A percentile compares a stretch with the other conserved stretches of the same genome.
Conservation (phyloP, 1,284 basidiomycete species). For the Heterobasidion annosum region DNA sequence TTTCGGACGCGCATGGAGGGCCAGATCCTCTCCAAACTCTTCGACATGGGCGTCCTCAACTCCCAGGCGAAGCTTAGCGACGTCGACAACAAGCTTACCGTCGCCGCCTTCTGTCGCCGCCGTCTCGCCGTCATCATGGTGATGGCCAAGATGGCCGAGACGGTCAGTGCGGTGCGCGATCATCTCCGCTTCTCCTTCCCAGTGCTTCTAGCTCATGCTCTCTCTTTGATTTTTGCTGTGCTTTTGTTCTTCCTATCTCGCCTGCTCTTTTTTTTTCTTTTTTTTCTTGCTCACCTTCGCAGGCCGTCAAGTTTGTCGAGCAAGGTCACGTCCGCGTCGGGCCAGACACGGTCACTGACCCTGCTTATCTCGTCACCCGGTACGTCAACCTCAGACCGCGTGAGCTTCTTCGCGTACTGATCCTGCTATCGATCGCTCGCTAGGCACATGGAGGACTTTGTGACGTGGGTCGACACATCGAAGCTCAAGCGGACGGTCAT, state of each 20-base stretch:
- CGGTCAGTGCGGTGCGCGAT: constrained; percentile 80
- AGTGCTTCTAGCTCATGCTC: neutral
- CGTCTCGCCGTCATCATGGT: constrained; percentile 92
- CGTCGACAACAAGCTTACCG: constrained; percentile 91
- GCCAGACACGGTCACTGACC: constrained; percentile 93
- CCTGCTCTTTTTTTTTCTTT: neutral
- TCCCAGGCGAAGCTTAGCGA: constrained; percentile 80
- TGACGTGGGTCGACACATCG: constrained; percentile 98
- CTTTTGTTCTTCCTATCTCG: neutral
- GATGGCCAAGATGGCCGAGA: constrained; percentile 91
- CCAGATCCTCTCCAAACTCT: constrained; percentile 88
- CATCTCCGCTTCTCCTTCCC: constrained; percentile 2
- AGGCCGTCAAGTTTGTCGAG: constrained; percentile 97
- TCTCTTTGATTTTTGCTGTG: neutral
- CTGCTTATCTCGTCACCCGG: constrained; percentile 93
- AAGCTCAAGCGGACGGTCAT: constrained; percentile 95
- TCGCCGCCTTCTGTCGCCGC: constrained; percentile 88
- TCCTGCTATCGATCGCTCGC: constrained; percentile 6
- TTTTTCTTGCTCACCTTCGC: neutral
- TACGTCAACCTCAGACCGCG: constrained; percentile 18
- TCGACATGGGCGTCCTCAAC: constrained; percentile 93
- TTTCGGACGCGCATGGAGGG: constrained; percentile 82
- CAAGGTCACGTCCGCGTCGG: constrained; percentile 98
- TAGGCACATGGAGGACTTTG: constrained; percentile 98
- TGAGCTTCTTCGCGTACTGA: neutral